Evolutionary conservation across 495 filamentous ascomycete genomes (phyloP).

Genomic region (Penicillium antarcticum): DNA sequence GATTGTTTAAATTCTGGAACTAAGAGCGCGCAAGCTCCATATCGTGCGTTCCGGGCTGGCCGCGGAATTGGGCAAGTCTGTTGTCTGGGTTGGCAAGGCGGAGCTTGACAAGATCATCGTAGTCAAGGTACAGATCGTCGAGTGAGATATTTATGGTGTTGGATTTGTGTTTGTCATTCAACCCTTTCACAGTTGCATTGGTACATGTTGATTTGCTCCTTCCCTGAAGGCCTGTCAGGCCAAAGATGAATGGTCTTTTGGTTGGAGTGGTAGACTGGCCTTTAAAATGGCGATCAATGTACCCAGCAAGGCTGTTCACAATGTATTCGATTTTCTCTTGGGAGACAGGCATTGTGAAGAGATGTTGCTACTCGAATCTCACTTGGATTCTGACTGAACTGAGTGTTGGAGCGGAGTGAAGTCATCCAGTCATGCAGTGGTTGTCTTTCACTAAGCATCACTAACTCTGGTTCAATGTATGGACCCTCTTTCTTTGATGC

Average conservation of each 20-base stretch:
- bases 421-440: too few relatives aligned
- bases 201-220: slow-evolving; percentile 21
- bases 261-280: neutral
- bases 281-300: slow-evolving; percentile 3
- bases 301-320: slow-evolving; percentile 2
- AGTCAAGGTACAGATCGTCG: slow-evolving; percentile 16
- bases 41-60: slow-evolving; percentile 17
- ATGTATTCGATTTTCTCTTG: slow-evolving; percentile 4
- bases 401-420: too few relatives aligned
- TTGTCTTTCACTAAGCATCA: too few relatives aligned
- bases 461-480: too few relatives aligned
- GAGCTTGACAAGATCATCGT: slow-evolving; percentile 9
- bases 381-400: neutral
- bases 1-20: slow-evolving; percentile 6
- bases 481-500: too few relatives aligned
- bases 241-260: slow-evolving; percentile 9
- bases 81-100: slow-evolving; percentile 5
- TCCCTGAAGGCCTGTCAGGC: slow-evolving; percentile 15
- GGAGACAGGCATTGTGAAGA: slow-evolving; percentile 3
- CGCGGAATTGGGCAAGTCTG: slow-evolving; percentile 12
- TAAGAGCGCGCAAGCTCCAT: slow-evolving; percentile 8
- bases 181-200: slow-evolving; percentile 4
- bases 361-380: neutral
- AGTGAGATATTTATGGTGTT: slow-evolving; percentile 14
- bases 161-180: slow-evolving; percentile 4